Evolutionary conservation across 2,329 filamentous ascomycete genomes (phyloP), one percentile per base, ranked within the genome.

Genomic region (Pyrenochaeta sp.): DNA sequence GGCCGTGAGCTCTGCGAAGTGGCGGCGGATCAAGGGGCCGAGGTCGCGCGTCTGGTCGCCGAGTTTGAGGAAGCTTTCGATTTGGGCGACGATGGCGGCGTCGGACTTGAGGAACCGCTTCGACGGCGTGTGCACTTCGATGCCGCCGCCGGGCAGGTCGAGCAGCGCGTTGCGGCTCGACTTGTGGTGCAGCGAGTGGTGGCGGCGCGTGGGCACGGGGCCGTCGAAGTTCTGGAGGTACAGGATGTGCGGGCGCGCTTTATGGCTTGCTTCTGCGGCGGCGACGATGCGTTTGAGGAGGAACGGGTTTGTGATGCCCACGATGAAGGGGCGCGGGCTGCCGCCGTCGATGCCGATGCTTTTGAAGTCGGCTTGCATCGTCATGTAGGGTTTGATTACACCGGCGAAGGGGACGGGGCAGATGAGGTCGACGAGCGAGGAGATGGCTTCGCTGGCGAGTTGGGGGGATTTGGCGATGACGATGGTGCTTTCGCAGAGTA

Each of bases 341-440:
- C 69, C 70, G 11, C 70, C 68, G 34, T 73, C 69, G 35, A 72
- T 65, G 27, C 70, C 70, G 6, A 70, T 70, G 34, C 61, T 61
- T n/a, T 62, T 59, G 48, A 73, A 73, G 19, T 73, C 71, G 8
- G 71, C 69, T 52, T 74, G 72, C 72, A 74, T 74, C 23, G 71
- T 74, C 58, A 73, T 63, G 49, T 74, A 74, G 8, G 72, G 71
- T 41, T 69, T 69, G 20, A 68, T 55, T 2, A 68, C 61, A 9
- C 72, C 72, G 24, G 71, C 71, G 35, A 71, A 74, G 2, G 72
- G 72, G 8, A 74, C 60, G 8, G 72, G 72, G 17, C 65, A 64
- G 32, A 74, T 63, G 10, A 74, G 58, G 38, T 74, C 72, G 9
- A 72, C 50, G 19, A 74, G 54, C 11, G 67, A 69, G 23, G 71